Evolutionary conservation across 2,329 filamentous ascomycete genomes (phyloP), one percentile per base, ranked within the genome.

Genomic region (Ceratocystiopsis minuta): DNA sequence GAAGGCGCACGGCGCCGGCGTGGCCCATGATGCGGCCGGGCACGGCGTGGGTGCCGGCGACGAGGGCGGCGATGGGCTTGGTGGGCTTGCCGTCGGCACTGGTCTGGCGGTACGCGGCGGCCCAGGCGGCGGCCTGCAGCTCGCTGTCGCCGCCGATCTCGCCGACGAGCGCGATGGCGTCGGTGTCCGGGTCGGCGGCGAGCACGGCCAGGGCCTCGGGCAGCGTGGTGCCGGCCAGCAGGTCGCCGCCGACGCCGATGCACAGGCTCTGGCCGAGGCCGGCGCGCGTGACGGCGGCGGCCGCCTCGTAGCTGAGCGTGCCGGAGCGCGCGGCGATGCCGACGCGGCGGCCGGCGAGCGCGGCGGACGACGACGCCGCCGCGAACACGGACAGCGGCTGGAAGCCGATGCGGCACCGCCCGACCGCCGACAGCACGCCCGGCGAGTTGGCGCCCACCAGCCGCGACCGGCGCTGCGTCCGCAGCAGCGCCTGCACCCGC

Each of bases 371-470:
- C 15, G 35, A 24, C 0, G 80, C 82, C 1, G 73, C 68, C 1
- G 77, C 73, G 52, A 85, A 87, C 44, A 76, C 83, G 0, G 78
- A 71, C 13, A 87, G 61, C 6, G 82, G 82, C 55, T 86, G 80
- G 54, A 87, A 86, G 0, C 82, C 81, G 53, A 80, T 56, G 78
- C 80, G 44, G 50, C 81, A 87, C 3, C 75, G 77, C 41, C 86
- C 81, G 17, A 76, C 69, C 0, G 80, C 77, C 4, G 79, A 80
- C 43, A 87, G 84, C 46, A 88, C 85, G 0, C 82, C 82, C 0
- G 82, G 80, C 16, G 78, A 80, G 54, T 87, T 88, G n/a, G 82
- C 78, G 2, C 82, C 82, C 0, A 88, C 78, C 0, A 88, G 66
- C 7, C 82, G 66, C 0, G 78, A 81, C 49, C 72, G 78, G 1